phyloP scores from a whole-genome alignment of 2,329 filamentous ascomycete genomes.

The Pleomassaria siparia region DNA sequence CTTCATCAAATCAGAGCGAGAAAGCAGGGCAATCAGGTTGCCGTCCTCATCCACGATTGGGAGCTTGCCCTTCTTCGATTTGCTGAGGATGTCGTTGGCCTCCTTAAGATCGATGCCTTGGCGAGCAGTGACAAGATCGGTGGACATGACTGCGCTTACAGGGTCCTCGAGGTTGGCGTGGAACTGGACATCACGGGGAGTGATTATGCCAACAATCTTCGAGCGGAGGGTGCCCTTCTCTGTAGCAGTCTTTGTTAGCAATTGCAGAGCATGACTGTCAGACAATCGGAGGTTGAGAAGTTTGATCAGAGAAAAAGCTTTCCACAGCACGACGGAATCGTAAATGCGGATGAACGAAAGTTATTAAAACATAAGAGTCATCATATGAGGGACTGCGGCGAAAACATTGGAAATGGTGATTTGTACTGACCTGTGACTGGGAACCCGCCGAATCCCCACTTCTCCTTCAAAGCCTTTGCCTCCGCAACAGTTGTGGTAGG shows the following conservation, averaged over 20 bases:
- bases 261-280: constrained; percentile 4
- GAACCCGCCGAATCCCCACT: constrained; percentile 98
- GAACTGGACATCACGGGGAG: constrained; percentile 97
- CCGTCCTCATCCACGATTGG: constrained; percentile 82
- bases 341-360: constrained; percentile 99
- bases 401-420: constrained; percentile 34
- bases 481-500: constrained; percentile 86
- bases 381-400: constrained; percentile 52
- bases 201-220: constrained; percentile 96
- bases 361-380: constrained; percentile 78
- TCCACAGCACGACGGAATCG: constrained; percentile 88
- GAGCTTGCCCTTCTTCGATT: constrained; percentile 98
- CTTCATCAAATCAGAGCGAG: constrained; percentile 88
- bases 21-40: constrained; percentile 63
- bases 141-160: constrained; percentile 92
- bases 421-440: constrained; percentile 86
- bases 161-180: constrained; percentile 72
- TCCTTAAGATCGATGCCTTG: constrained; percentile 80
- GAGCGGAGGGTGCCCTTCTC: constrained; percentile 91
- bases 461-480: constrained; percentile 89
- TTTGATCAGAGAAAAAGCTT: constrained; percentile 53
- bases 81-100: constrained; percentile 89
- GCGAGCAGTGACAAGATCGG: constrained; percentile 84
- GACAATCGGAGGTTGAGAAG: constrained; percentile 8
- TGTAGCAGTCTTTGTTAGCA: constrained; percentile 46